A percentile compares a stretch with the other conserved stretches of the same genome.
Conservation (phyloP, 2,329 filamentous ascomycete genomes). For the Phyllosticta citribraziliensis region DNA sequence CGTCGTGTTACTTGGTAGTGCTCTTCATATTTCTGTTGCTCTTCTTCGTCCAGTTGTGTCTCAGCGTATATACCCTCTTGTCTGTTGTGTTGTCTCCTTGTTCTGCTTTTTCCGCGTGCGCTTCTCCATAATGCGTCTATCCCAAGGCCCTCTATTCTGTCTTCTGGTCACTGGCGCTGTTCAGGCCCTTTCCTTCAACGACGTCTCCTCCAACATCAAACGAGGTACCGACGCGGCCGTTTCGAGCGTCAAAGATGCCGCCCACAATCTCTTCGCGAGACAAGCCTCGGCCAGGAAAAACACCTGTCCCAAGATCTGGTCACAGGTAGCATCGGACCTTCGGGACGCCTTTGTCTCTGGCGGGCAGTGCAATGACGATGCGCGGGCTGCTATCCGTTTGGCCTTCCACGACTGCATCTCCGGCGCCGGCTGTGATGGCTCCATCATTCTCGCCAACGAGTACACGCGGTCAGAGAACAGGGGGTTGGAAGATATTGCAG, state of each 20-base stretch:
- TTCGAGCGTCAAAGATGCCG: slow-evolving; percentile 3
- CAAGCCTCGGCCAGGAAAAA: background rate
- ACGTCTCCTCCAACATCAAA: slow-evolving; percentile 4
- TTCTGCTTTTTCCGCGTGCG: background rate
- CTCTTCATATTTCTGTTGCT: background rate
- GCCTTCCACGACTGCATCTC: slow-evolving; percentile 25
- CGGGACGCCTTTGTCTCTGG: slow-evolving; percentile 13
- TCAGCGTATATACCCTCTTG: background rate
- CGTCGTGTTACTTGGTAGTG: background rate
- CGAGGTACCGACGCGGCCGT: background rate
- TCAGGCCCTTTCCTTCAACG: slow-evolving; percentile 3
- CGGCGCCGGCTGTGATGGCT: slow-evolving; percentile 32
- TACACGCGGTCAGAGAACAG: slow-evolving; percentile 30
- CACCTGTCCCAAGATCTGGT: slow-evolving; percentile 19
- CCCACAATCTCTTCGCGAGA: slow-evolving; percentile 1
- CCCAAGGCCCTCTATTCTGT: background rate
- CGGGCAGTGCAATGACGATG: slow-evolving; percentile 19
- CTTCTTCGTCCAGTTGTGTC: background rate
- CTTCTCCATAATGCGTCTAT: slow-evolving; percentile 3
- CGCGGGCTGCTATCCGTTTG: slow-evolving; percentile 21
- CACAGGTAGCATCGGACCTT: slow-evolving; percentile 16
- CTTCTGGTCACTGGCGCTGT: background rate
- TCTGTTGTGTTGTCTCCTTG: background rate
- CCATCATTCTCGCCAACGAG: slow-evolving; percentile 30
- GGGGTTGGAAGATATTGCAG: slow-evolving; percentile 36